Conservation (phyloP, 2,329 filamentous ascomycete genomes). For the Chaetomiaceae sp. region DNA sequence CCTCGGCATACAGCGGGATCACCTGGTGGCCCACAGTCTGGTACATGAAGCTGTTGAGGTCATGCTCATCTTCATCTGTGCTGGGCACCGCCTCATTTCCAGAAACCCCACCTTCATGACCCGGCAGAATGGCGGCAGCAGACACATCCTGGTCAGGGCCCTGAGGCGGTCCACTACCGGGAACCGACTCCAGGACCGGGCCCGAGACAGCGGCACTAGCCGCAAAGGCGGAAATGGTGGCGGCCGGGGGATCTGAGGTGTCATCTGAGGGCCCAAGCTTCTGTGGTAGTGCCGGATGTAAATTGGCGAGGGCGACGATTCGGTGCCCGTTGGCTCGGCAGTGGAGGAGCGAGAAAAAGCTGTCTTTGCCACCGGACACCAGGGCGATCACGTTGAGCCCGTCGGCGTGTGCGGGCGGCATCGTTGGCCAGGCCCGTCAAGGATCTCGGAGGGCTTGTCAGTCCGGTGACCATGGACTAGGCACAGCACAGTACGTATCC, state of each 20-base stretch:
- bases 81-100: conserved; percentile 32
- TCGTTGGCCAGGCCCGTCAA: background rate
- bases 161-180: conserved; percentile 6
- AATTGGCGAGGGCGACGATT: conserved; percentile 83
- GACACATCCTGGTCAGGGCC: conserved; percentile 9
- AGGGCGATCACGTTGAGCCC: conserved; percentile 78
- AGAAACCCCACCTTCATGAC: conserved; percentile 7
- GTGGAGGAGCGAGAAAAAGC: conserved; percentile 88
- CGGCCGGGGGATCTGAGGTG: conserved; percentile 4
- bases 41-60: conserved; percentile 99
- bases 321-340: conserved; percentile 81
- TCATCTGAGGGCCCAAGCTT: background rate
- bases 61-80: conserved; percentile 45
- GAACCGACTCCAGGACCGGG: conserved; percentile 5
- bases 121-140: conserved; percentile 10
- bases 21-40: conserved; percentile 90
- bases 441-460: background rate
- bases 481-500: too few relatives aligned
- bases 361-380: conserved; percentile 96
- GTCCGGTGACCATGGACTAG: too few relatives aligned
- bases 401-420: conserved; percentile 17
- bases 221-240: conserved; percentile 11
- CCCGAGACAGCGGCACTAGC: conserved; percentile 19
- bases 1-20: conserved; percentile 77
- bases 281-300: conserved; percentile 54